Percentiles rank a stretch among this genome's conserved stretches.
Conservation (phyloP, 2,329 filamentous ascomycete genomes). For the Coniochaeta pulveracea region DNA sequence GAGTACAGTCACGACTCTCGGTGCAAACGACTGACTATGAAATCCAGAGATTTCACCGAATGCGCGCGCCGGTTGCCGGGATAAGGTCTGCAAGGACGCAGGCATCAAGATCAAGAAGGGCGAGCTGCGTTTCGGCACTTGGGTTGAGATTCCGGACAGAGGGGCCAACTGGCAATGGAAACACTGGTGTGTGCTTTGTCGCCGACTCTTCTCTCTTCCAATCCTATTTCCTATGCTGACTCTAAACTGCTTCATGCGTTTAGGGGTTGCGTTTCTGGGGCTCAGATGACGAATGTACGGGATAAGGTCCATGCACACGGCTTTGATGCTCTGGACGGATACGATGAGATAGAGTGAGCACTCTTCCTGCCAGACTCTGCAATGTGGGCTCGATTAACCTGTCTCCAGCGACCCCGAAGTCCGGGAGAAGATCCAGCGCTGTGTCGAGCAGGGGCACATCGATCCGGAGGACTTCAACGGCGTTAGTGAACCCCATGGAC, state of each 20-base stretch:
- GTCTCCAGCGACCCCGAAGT: slow-evolving; percentile 39
- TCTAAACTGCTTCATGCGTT: not conserved
- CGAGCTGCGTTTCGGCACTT: slow-evolving; percentile 65
- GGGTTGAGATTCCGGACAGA: slow-evolving; percentile 44
- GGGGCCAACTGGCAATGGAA: slow-evolving; percentile 63
- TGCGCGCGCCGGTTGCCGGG: slow-evolving; percentile 64
- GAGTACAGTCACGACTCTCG: not conserved
- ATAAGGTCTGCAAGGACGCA: slow-evolving; percentile 59
- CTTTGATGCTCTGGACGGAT: slow-evolving; percentile 65
- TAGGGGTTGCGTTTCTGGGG: slow-evolving; percentile 84
- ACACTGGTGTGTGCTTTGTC: slow-evolving; percentile 72
- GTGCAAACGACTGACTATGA: slow-evolving; percentile 5
- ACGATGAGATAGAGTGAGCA: slow-evolving; percentile 55
- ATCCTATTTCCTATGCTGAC: not conserved
- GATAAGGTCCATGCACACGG: slow-evolving; percentile 43
- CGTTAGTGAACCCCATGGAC: slow-evolving; percentile 38
- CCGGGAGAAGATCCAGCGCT: slow-evolving; percentile 63
- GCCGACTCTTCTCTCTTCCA: slow-evolving; percentile 4
- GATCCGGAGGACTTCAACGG: slow-evolving; percentile 81
- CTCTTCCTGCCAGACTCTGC: not conserved
- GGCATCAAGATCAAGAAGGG: slow-evolving; percentile 66
- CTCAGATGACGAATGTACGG: slow-evolving; percentile 55
- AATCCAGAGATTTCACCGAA: slow-evolving; percentile 57
- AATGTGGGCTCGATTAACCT: slow-evolving; percentile 5
- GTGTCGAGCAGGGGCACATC: slow-evolving; percentile 68